These are phyloP conservation scores for Globisporangium radiosum DNA, from an alignment of 352 stramenopile genomes.

Conservation along the genomic window DNA sequence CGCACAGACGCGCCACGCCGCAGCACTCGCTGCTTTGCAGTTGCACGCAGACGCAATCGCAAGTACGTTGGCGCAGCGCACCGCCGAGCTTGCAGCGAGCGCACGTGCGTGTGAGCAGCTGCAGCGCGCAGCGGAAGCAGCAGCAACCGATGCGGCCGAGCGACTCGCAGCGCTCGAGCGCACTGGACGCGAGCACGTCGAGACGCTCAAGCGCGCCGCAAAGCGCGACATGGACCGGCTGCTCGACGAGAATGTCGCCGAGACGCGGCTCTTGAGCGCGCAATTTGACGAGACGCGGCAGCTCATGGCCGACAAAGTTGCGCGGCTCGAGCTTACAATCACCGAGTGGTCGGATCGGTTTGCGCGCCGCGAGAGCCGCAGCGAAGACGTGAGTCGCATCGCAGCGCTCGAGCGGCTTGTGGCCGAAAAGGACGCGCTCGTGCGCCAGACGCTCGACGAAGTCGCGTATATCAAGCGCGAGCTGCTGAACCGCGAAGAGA, in stretches of 20 bases:
- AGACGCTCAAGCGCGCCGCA: slow-evolving; percentile 41
- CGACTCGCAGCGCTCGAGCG: slow-evolving; percentile 29
- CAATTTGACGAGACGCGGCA: slow-evolving; percentile 61
- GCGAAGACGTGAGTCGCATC: slow-evolving; percentile 81
- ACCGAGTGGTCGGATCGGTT: slow-evolving; percentile 58
- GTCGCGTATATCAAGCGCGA: slow-evolving; percentile 92
- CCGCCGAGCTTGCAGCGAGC: slow-evolving; percentile 20
- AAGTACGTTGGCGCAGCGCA: slow-evolving; percentile 22
- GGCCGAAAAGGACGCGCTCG: slow-evolving; percentile 61
- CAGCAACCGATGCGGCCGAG: slow-evolving; percentile 26
- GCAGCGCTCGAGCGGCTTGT: slow-evolving; percentile 54
- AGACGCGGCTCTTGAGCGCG: slow-evolving; percentile 60
- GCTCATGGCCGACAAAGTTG: slow-evolving; percentile 48
- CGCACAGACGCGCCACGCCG: slow-evolving; percentile 19
- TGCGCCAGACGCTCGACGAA: slow-evolving; percentile 72
- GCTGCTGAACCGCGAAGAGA: slow-evolving; percentile 90
- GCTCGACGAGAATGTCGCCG: slow-evolving; percentile 56
- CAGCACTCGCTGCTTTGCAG: slow-evolving; percentile 21
- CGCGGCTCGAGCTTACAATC: slow-evolving; percentile 31
- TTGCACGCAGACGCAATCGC: slow-evolving; percentile 17
- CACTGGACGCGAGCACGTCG: slow-evolving; percentile 36
- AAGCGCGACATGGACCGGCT: slow-evolving; percentile 65
- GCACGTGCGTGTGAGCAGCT: slow-evolving; percentile 26
- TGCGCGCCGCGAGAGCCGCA: slow-evolving; percentile 45
- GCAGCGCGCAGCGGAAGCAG: slow-evolving; percentile 22